These are phyloP conservation scores for Pythium monospermum DNA, from an alignment of 352 stramenopile species.

Conservation along the genomic window DNA sequence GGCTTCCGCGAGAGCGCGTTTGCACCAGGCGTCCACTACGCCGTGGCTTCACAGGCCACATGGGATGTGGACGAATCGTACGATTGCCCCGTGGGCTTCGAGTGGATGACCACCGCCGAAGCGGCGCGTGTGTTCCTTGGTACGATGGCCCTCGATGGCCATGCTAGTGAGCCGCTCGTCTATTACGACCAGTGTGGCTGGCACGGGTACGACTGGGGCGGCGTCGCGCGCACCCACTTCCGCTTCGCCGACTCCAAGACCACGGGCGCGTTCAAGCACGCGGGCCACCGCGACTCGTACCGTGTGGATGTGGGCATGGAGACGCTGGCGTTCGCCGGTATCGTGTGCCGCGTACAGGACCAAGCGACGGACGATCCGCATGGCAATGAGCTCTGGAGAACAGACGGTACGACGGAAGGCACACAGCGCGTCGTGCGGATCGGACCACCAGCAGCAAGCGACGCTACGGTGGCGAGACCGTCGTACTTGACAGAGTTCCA, in stretches of 20 bases:
- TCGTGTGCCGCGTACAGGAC: constrained; percentile 17
- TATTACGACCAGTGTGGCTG: constrained; percentile 89
- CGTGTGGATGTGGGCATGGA: constrained; percentile 43
- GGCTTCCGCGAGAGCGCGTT: constrained; percentile 67
- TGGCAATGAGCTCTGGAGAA: constrained; percentile 54
- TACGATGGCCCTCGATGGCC: constrained; percentile 18
- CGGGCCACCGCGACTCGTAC: constrained; percentile 69
- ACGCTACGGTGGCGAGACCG: constrained; percentile 22
- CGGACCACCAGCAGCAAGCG: too few relatives aligned
- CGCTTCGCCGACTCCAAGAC: constrained; percentile 77
- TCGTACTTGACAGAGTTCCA: constrained; percentile 36
- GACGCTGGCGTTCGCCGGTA: constrained; percentile 23
- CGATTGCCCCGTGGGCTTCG: constrained; percentile 79
- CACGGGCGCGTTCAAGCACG: constrained; percentile 83
- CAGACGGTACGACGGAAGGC: constrained; percentile 65
- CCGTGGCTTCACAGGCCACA: constrained; percentile 48
- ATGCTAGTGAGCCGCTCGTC: constrained; percentile 33
- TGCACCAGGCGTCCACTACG: constrained; percentile 50
- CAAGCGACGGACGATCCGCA: neutral
- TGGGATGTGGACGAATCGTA: constrained; percentile 73
- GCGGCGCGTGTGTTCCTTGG: constrained; percentile 39
- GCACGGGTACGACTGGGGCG: constrained; percentile 69
- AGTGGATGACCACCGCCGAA: constrained; percentile 83
- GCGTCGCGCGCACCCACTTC: constrained; percentile 58
- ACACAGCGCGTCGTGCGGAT: constrained; percentile 61